Evolutionary conservation across 1,284 basidiomycete species (phyloP), one percentile per base, ranked within the genome.

Genomic region (Leccinum pachyderme): DNA sequence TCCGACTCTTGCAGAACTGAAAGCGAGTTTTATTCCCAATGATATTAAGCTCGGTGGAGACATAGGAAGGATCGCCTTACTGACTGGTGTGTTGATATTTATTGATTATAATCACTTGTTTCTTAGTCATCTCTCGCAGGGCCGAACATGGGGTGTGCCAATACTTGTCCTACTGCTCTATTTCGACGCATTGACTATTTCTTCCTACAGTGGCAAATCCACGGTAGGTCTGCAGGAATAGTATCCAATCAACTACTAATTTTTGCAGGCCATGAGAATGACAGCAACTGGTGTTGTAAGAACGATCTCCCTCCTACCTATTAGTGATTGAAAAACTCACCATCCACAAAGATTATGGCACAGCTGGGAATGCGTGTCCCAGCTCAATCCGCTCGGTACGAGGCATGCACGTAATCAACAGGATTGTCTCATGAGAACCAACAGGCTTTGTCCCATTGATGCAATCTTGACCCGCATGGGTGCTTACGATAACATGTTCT

Each of bases 341-440:
- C 5, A n/a, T 46, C 46, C n/a, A n/a, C 27, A 51, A 47, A 89
- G 86, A 98, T 98, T 63, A 91, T 98, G 86, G 95, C 95, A 7
- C 96, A 98, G 70, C 77, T 99, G 18, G 97, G 97, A n/a, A 99
- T 98, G 88, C 84, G 91, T 51, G 93, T 99, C 3, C 97, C 97
- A 3, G 96, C 97, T 0, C 72, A 81, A 33, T 81, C 75, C 51
- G 97, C 96, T 28, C 80, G 83, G 89, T 91, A 61, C 55, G 79
- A 47, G 22, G 4, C 29, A 27, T 58, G 37, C 39, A 3, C 4
- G 12, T 54, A 4, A 37, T 24, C 7, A 45, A 47, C 32, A 41
- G 11, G 32, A 37, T 45, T 15, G 4, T 5, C 61, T 57, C 18
- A 52, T 28, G 35, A 9, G 31, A 35, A 35, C 1, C 18, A 47